Evolutionary conservation across 768 basidiomycete species (phyloP), one percentile per base, ranked within the genome.

Genomic region (Trametes cinnabarina): DNA sequence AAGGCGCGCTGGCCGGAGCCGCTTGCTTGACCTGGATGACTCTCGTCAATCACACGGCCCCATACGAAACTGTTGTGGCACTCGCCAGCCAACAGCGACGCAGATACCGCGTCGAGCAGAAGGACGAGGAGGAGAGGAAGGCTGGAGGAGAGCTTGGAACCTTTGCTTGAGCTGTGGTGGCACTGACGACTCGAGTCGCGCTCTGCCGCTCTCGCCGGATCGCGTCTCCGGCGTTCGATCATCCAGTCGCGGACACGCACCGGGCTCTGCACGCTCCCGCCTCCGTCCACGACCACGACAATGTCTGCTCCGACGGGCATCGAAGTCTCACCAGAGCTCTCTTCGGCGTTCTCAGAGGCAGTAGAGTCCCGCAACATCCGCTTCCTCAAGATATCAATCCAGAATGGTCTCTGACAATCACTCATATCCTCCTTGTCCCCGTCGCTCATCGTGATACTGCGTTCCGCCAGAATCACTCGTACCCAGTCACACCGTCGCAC

Each of bases 271-370:
- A n/a, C n/a, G 43, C 23, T 12, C n/a, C 42, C 40, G 5, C 14
- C 42, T 8, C 44, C 44, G 8, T 20, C n/a, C n/a, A 23, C 58
- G 12, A 42, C 60, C 32, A 47, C 63, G n/a, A 61, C 49, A 32
- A 92, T 93, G 90, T 85, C 87, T 47, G 82, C 88, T 39, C 79
- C 80, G 5, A 90, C 88, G 61, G 90, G 88, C 23, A 92, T 93
- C 66, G 70, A 73, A 34, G 78, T 84, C 51, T 83, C 87, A 15
- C 73, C 76, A 48, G 81, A 86, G 47, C 81, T 93, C 46, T 65
- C 76, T 2, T 70, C 77, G 3, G 71, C 68, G 19, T 91, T 92
- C 66, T 78, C 86, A n/a, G 67, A 78, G 32, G 84, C 86, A 4
- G 72, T 84, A 28, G 76, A 78, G 50, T 71, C 79, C 2, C 76